phyloP scores from a whole-genome alignment of 257 asterid genomes.

The Parsonsia alboflavescens region DNA sequence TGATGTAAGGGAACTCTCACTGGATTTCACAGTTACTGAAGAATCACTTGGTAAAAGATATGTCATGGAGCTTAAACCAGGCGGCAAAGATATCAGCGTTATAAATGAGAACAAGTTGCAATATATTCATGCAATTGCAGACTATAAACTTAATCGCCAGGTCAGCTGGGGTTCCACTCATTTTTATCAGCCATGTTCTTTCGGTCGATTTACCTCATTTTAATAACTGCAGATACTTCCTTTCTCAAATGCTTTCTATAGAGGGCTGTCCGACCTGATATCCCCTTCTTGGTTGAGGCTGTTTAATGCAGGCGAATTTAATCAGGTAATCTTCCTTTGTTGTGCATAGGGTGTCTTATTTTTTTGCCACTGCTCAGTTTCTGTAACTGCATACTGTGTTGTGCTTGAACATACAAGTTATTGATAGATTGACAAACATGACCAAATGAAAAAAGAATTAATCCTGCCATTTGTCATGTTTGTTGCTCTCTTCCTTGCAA shows the following conservation, averaged over 20 bases:
- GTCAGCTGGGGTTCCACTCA: conserved; percentile 32
- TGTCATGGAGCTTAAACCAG: conserved; percentile 86
- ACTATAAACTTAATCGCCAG: conserved; percentile 93
- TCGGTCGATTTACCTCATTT: conserved; percentile 25
- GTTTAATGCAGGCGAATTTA: conserved; percentile 89
- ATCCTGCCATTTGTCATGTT: neutral
- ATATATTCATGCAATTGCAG: conserved; percentile 95
- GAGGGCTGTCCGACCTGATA: conserved; percentile 88
- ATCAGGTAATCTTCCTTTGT: conserved; percentile 60
- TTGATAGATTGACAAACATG: neutral
- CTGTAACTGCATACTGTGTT: neutral
- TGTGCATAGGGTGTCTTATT: conserved; percentile 1
- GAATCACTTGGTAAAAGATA: conserved; percentile 70
- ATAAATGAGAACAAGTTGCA: conserved; percentile 93
- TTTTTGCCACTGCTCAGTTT: neutral
- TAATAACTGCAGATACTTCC: conserved; percentile 65
- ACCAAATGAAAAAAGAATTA: neutral
- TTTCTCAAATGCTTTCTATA: conserved; percentile 87
- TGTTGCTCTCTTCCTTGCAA: neutral
- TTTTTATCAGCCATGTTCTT: conserved; percentile 19
- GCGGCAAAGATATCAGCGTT: conserved; percentile 77
- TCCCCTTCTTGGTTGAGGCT: conserved; percentile 95
- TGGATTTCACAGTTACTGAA: conserved; percentile 96
- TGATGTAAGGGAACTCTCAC: conserved; percentile 66
- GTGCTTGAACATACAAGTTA: neutral